Evolutionary conservation across 371 early-diverging fungal species (phyloP).

Genomic region (Mucor velutinosus): DNA sequence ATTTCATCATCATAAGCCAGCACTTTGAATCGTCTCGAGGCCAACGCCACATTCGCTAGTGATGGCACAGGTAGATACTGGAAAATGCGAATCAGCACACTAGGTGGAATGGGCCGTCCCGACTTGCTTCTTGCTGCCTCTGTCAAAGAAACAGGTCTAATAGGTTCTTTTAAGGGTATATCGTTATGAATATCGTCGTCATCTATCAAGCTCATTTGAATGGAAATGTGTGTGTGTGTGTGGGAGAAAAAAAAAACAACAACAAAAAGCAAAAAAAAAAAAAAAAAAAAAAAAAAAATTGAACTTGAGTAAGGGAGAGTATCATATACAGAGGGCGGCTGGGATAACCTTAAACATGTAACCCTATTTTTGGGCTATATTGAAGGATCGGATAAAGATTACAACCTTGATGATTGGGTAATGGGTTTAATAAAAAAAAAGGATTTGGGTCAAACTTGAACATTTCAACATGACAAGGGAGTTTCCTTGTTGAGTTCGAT

Average conservation of each 20-base stretch:
- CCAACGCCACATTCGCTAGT: slow-evolving; percentile 51
- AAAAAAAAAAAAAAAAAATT: neutral
- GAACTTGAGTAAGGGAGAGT: neutral
- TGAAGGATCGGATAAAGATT: neutral
- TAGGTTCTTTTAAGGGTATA: slow-evolving; percentile 1
- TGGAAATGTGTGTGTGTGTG: neutral
- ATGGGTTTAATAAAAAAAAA: neutral
- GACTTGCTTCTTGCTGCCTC: slow-evolving; percentile 4
- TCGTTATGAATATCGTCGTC: neutral
- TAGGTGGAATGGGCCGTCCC: slow-evolving; percentile 38
- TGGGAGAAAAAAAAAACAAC: neutral
- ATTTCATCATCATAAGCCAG: slow-evolving; percentile 67
- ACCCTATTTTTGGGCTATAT: neutral
- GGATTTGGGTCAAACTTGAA: neutral
- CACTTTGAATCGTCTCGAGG: slow-evolving; percentile 65
- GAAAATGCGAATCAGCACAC: slow-evolving; percentile 52
- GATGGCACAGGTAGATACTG: slow-evolving; percentile 53
- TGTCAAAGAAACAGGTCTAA: neutral
- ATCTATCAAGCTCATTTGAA: neutral
- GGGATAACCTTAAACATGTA: neutral
- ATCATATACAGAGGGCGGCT: neutral
- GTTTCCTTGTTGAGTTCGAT: neutral
- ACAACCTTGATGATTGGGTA: neutral
- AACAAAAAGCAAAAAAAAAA: no score
- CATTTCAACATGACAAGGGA: neutral